Evolutionary conservation across 805 yeast species (phyloP).

Genomic region (Hanseniaspora vineae): DNA sequence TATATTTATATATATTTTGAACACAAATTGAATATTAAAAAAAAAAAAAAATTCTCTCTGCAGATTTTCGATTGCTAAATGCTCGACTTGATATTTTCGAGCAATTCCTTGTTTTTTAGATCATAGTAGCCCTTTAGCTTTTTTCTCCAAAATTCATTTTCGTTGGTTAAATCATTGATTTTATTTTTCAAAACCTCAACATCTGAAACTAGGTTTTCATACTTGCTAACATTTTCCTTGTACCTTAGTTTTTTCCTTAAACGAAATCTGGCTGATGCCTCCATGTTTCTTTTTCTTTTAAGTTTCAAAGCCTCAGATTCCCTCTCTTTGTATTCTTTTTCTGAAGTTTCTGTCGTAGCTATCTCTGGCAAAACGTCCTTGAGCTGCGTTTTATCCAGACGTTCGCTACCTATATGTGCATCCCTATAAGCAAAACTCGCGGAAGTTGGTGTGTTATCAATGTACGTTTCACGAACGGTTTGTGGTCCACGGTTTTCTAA

Average conservation of each 20-base stretch:
- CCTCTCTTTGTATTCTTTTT: constrained; percentile 2
- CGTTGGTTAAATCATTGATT: constrained; percentile 14
- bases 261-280: constrained; percentile 89
- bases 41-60: no score
- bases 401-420: no score
- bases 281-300: constrained; percentile 79
- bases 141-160: constrained; percentile 20
- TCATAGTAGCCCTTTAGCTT: constrained; percentile 18
- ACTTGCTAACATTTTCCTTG: constrained; percentile 12
- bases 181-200: constrained; percentile 13
- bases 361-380: no score
- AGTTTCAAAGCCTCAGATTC: constrained; percentile 27
- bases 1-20: neutral
- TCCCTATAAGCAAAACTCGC: no score
- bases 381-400: no score
- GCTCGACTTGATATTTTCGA: constrained; percentile 14
- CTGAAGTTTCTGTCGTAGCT: neutral
- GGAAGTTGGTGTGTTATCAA: no score
- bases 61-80: neutral
- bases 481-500: no score
- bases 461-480: no score
- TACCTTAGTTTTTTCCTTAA: constrained; percentile 27
- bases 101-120: constrained; percentile 14
- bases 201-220: constrained; percentile 11
- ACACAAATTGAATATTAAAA: no score